phyloP scores from a whole-genome alignment of 805 yeast genomes.

The Hanseniaspora nectarophila region DNA sequence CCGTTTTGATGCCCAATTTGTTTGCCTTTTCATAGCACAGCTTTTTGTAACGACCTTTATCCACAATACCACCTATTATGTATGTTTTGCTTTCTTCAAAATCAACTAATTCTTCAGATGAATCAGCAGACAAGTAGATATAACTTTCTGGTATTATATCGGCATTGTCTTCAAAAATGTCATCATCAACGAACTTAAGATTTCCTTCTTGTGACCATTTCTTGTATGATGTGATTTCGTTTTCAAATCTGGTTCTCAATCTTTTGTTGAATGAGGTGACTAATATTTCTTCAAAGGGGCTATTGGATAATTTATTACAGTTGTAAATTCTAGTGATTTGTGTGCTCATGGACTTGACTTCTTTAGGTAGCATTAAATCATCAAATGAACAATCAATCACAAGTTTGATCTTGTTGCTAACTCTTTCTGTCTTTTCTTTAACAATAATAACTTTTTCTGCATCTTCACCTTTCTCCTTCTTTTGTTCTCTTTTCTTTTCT shows the following conservation, averaged over 20 bases:
- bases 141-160: slow-evolving; percentile 28
- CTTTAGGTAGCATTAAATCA: slow-evolving; percentile 71
- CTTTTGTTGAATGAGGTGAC: slow-evolving; percentile 57
- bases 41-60: slow-evolving; percentile 76
- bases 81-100: slow-evolving; percentile 64
- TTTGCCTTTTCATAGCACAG: slow-evolving; percentile 75
- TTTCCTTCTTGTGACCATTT: slow-evolving; percentile 45
- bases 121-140: slow-evolving; percentile 77
- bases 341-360: slow-evolving; percentile 53
- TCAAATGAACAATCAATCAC: slow-evolving; percentile 88
- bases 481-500: slow-evolving; percentile 33
- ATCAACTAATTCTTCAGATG: slow-evolving; percentile 53
- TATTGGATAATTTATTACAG: slow-evolving; percentile 49
- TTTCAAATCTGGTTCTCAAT: slow-evolving; percentile 58
- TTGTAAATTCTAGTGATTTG: slow-evolving; percentile 79
- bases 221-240: slow-evolving; percentile 39
- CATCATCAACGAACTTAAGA: slow-evolving; percentile 37
- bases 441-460: slow-evolving; percentile 28
- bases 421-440: slow-evolving; percentile 33
- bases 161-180: slow-evolving; percentile 26
- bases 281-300: slow-evolving; percentile 43
- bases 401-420: slow-evolving; percentile 39
- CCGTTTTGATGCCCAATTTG: slow-evolving; percentile 55
- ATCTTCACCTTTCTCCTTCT: slow-evolving; percentile 33
- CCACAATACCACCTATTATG: slow-evolving; percentile 91